Conservation (phyloP, 192 early-diverging fungal genomes). For the Coemansia sp. region DNA sequence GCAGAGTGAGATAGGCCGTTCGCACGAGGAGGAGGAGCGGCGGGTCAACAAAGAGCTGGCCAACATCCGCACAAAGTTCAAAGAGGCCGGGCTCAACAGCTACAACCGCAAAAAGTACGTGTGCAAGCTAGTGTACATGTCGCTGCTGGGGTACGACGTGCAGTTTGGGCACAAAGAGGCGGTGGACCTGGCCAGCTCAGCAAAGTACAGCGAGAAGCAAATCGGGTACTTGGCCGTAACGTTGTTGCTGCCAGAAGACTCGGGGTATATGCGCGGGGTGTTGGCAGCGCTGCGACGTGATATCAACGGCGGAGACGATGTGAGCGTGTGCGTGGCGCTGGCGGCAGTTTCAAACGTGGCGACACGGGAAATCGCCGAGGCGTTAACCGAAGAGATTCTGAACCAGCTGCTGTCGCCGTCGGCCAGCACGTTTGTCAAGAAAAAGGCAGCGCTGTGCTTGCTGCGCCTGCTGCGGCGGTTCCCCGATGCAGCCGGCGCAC, state of each 20-base stretch:
- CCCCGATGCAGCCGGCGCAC: conserved; percentile 82
- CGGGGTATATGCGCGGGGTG: conserved; percentile 79
- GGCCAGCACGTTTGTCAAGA: conserved; percentile 86
- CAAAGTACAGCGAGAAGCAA: conserved; percentile 97
- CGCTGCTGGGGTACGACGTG: conserved; percentile 96
- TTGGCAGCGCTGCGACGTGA: conserved; percentile 88
- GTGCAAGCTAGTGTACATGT: conserved; percentile 99
- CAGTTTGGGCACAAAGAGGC: conserved; percentile 99
- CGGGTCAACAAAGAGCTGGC: conserved; percentile 99
- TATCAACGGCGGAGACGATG: conserved; percentile 81
- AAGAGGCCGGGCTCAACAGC: conserved; percentile 89
- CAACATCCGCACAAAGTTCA: conserved; percentile 97
- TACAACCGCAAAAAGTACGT: conserved; percentile 99
- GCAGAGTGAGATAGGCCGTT: conserved; percentile 67
- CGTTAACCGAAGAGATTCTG: conserved; percentile 79
- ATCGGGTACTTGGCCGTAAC: conserved; percentile 98
- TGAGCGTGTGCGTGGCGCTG: conserved; percentile 86
- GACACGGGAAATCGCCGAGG: conserved; percentile 87
- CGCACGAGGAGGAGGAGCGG: conserved; percentile 95
- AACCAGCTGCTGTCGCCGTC: conserved; percentile 80
- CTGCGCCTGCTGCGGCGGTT: conserved; percentile 85
- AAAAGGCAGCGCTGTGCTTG: conserved; percentile 95
- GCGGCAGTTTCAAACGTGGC: conserved; percentile 98
- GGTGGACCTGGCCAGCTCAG: conserved; percentile 84
- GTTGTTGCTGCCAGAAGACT: conserved; percentile 84